These are phyloP conservation scores for Oidium heveae DNA, from an alignment of 2,329 filamentous ascomycete species.

Conservation along the genomic window DNA sequence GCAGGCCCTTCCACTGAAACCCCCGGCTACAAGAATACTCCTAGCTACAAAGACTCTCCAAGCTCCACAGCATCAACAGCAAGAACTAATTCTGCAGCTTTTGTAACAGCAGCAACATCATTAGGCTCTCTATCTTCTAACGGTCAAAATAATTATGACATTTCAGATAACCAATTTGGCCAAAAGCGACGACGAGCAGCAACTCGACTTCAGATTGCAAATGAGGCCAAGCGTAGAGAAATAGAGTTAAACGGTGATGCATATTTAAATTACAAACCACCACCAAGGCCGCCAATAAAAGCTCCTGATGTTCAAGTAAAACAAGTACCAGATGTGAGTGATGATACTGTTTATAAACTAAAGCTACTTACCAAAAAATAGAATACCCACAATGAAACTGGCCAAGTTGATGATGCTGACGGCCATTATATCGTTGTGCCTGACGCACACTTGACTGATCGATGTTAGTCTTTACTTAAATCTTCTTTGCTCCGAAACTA, in stretches of 20 bases:
- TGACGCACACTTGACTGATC: slow-evolving; percentile 61
- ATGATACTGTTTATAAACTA: not conserved
- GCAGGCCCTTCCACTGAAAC: slow-evolving; percentile 41
- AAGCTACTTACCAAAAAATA: slow-evolving; percentile 6
- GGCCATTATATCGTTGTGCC: slow-evolving; percentile 89
- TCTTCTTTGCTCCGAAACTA: slow-evolving; percentile 4
- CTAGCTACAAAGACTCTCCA: slow-evolving; percentile 26
- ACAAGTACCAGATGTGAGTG: slow-evolving; percentile 35
- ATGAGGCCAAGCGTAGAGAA: slow-evolving; percentile 59
- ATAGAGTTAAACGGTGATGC: slow-evolving; percentile 44
- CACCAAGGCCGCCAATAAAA: slow-evolving; percentile 73
- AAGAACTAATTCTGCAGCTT: slow-evolving; percentile 52
- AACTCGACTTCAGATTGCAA: slow-evolving; percentile 55
- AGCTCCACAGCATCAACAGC: slow-evolving; percentile 59
- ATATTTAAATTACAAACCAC: slow-evolving; percentile 60
- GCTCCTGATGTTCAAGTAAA: slow-evolving; percentile 49
- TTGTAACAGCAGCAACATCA: slow-evolving; percentile 78
- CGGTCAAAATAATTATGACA: slow-evolving; percentile 36
- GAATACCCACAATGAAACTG: slow-evolving; percentile 24
- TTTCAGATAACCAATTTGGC: slow-evolving; percentile 40
- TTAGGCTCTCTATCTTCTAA: slow-evolving; percentile 40
- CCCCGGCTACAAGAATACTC: slow-evolving; percentile 26
- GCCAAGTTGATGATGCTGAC: slow-evolving; percentile 84
- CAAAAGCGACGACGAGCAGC: slow-evolving; percentile 67
- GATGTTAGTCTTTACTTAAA: slow-evolving; percentile 38